phyloP scores from a whole-genome alignment of 495 filamentous ascomycete species.

The Echria macrotheca region DNA sequence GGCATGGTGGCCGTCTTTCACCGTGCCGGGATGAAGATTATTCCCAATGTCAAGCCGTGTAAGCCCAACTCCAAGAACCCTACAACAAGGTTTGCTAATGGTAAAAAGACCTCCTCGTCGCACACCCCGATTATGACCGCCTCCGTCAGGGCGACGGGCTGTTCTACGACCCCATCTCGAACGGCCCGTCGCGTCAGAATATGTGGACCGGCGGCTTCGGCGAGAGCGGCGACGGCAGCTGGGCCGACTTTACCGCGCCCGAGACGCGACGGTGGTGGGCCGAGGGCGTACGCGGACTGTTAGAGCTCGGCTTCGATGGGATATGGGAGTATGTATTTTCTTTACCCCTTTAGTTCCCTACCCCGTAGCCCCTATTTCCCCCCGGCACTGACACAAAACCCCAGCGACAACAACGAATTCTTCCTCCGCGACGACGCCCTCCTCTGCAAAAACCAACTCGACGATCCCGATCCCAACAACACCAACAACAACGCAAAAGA shows the following conservation, averaged over 20 bases:
- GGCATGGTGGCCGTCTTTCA: conserved; percentile 28
- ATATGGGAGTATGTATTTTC: conserved; percentile 54
- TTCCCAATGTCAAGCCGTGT: conserved; percentile 64
- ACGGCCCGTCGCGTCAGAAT: conserved; percentile 49
- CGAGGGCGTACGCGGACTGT: conserved; percentile 54
- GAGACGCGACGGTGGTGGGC: conserved; percentile 62
- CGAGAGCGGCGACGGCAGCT: conserved; percentile 61
- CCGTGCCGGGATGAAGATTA: conserved; percentile 62
- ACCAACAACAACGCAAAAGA: too few species aligned
- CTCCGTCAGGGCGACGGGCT: conserved; percentile 50
- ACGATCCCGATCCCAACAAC: conserved; percentile 31
- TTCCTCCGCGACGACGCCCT: conserved; percentile 55
- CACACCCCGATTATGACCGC: conserved; percentile 57
- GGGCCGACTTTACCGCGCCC: conserved; percentile 63
- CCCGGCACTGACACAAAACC: neutral
- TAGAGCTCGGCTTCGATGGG: conserved; percentile 56
- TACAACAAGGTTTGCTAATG: too few species aligned
- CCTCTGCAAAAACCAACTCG: conserved; percentile 51
- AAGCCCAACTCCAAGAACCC: too few species aligned
- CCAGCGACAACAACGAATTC: conserved; percentile 71
- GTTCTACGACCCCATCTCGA: conserved; percentile 53
- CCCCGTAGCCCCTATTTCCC: neutral
- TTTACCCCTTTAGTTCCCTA: too few species aligned
- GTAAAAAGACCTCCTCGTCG: conserved; percentile 63
- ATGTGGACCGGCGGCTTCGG: conserved; percentile 66